Evolutionary conservation across 768 basidiomycete species (phyloP).

Genomic region (Leucocoprinus leucothites): DNA sequence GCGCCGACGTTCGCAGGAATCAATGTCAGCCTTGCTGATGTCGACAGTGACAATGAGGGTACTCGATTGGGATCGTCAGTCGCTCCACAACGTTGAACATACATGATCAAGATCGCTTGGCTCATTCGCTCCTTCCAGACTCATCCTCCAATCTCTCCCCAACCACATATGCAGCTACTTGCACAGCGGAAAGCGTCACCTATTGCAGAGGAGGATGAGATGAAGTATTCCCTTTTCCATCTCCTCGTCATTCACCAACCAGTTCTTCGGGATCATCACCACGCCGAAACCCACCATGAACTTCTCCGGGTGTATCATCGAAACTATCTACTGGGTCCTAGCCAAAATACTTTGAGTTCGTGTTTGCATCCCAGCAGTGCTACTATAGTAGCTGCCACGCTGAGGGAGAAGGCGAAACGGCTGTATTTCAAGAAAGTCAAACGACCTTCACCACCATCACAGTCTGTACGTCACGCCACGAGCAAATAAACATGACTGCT

Average conservation of each 20-base stretch:
- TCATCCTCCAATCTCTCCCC: too few species aligned
- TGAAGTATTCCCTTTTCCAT: constrained; percentile 57
- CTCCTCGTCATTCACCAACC: constrained; percentile 49
- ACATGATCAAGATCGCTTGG: constrained; percentile 15
- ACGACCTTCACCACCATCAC: too few species aligned
- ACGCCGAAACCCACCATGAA: constrained; percentile 5
- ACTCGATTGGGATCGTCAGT: too few species aligned
- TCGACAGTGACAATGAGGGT: too few species aligned
- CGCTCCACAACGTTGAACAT: background rate
- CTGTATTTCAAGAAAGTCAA: background rate
- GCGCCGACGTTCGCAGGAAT: constrained; percentile 46
- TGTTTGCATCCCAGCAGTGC: constrained; percentile 17
- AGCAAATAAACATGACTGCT: background rate
- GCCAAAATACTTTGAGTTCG: constrained; percentile 28
- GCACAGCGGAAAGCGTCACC: too few species aligned
- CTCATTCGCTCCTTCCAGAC: background rate
- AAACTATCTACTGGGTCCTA: constrained; percentile 28
- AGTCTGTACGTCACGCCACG: background rate
- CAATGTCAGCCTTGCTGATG: too few species aligned
- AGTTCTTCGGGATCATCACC: too few species aligned
- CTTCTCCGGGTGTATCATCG: constrained; percentile 19
- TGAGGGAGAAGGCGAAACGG: constrained; percentile 17
- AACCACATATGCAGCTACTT: too few species aligned
- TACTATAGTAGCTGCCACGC: constrained; percentile 2
- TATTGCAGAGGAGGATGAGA: constrained; percentile 54